phyloP scores from a whole-genome alignment of 75 land plant genomes.

The Ceratopteris richardii region DNA sequence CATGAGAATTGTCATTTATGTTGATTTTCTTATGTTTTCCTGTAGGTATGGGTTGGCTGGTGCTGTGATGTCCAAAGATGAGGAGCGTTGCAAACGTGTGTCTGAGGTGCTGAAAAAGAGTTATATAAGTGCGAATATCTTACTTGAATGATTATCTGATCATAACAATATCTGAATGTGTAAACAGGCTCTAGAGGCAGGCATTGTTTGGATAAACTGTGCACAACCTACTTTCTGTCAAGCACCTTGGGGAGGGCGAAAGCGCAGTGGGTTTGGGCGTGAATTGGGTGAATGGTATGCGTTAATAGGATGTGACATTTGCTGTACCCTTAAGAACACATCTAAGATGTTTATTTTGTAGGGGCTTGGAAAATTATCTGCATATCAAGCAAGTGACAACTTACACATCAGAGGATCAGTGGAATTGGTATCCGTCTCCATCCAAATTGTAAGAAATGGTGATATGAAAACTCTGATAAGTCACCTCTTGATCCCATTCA shows the following conservation, averaged over 20 bases:
- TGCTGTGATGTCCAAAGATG: conserved; percentile 92
- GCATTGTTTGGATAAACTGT: conserved; percentile 98
- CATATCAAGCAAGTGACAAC: conserved; percentile 92
- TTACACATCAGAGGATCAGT: conserved; percentile 76
- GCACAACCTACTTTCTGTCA: conserved; percentile 95
- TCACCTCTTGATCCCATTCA: too few species aligned
- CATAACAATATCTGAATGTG: too few species aligned
- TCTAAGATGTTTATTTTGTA: conserved; percentile 16
- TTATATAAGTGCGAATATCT: not conserved
- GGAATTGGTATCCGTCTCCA: conserved; percentile 96
- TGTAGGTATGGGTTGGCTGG: conserved; percentile 85
- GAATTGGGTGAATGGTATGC: conserved; percentile 94
- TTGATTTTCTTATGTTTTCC: not conserved
- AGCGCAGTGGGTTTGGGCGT: conserved; percentile 98
- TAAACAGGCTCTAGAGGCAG: conserved; percentile 67
- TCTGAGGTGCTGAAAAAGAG: conserved; percentile 42
- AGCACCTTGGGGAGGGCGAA: conserved; percentile 99
- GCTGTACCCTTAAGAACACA: not conserved
- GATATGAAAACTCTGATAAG: too few species aligned
- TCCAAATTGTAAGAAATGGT: conserved; percentile 42
- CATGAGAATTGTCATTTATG: not conserved
- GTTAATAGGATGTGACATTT: not conserved
- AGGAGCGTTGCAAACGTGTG: conserved; percentile 78
- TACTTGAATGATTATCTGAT: too few species aligned
- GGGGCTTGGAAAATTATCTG: conserved; percentile 96